Evolutionary conservation across 148 eudicot genomes (phyloP).

Genomic region (Rheum nobile): DNA sequence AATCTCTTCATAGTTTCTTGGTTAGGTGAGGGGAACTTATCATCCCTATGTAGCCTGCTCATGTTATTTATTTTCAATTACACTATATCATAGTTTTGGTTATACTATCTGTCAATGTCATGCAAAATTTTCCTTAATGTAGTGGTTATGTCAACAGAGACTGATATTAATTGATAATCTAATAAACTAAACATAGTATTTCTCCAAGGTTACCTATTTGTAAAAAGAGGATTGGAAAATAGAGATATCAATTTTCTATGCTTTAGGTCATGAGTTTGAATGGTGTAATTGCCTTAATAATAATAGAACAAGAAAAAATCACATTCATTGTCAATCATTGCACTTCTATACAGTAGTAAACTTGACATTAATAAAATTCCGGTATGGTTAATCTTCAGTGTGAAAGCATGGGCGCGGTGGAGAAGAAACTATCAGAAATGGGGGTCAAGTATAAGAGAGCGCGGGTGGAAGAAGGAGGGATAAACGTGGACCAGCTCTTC

Average conservation of each 20-base stretch:
- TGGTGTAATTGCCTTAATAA: no score
- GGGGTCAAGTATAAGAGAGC: constrained; percentile 37
- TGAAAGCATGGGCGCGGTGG: constrained; percentile 81
- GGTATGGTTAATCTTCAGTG: no score
- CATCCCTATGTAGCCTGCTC: not conserved
- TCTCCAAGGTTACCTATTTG: no score
- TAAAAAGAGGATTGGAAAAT: no score
- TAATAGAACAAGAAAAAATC: no score
- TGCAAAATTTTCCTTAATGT: not conserved
- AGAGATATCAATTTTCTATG: no score
- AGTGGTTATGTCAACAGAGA: not conserved
- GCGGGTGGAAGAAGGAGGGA: constrained; percentile 72
- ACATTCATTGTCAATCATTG: no score
- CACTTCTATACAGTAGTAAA: no score
- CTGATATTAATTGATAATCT: not conserved
- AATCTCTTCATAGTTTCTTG: not conserved
- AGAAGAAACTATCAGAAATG: constrained; percentile 65
- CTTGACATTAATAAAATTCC: no score
- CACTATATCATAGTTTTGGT: not conserved
- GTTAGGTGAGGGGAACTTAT: constrained; percentile 7
- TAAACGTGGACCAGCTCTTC: constrained; percentile 67
- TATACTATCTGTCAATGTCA: not conserved
- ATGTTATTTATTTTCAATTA: not conserved
- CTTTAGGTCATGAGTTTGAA: no score
- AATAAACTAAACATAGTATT: not conserved